Conservation (phyloP, 352 stramenopile genomes). For the Globisporangium takayamanum region DNA sequence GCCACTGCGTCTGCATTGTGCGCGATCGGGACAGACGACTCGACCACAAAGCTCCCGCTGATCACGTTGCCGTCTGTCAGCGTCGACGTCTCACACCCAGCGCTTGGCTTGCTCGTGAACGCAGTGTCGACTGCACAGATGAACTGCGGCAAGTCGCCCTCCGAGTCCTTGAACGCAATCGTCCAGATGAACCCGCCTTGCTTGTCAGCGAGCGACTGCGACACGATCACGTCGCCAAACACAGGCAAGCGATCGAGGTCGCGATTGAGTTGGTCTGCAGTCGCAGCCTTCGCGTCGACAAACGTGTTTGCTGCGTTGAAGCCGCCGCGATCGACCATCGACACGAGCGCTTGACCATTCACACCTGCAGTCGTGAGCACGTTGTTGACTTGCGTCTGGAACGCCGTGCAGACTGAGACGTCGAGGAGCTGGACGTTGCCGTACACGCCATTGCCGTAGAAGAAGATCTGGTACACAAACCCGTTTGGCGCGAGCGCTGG, state of each 20-base stretch:
- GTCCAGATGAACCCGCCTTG: slow-evolving; percentile 76
- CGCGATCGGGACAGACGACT: slow-evolving; percentile 45
- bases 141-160: slow-evolving; percentile 66
- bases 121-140: slow-evolving; percentile 48
- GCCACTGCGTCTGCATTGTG: slow-evolving; percentile 43
- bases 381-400: slow-evolving; percentile 68
- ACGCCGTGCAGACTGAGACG: slow-evolving; percentile 26
- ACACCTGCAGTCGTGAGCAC: slow-evolving; percentile 33
- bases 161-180: slow-evolving; percentile 55
- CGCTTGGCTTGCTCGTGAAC: slow-evolving; percentile 23
- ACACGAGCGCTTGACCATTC: slow-evolving; percentile 23
- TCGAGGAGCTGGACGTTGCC: slow-evolving; percentile 21
- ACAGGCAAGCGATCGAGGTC: slow-evolving; percentile 52
- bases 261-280: slow-evolving; percentile 30
- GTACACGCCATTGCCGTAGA: slow-evolving; percentile 66
- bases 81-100: slow-evolving; percentile 48
- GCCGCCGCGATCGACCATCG: slow-evolving; percentile 40
- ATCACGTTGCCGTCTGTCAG: slow-evolving; percentile 71
- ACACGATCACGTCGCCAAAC: slow-evolving; percentile 55
- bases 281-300: slow-evolving; percentile 29
- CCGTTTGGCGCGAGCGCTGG: slow-evolving; percentile 32
- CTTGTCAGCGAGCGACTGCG: slow-evolving; percentile 51
- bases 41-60: slow-evolving; percentile 63
- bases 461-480: slow-evolving; percentile 69
- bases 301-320: slow-evolving; percentile 53